Base-by-base conservation (phyloP, 164 flowering plant genomes). In the Nymphaea colorata region DNA sequence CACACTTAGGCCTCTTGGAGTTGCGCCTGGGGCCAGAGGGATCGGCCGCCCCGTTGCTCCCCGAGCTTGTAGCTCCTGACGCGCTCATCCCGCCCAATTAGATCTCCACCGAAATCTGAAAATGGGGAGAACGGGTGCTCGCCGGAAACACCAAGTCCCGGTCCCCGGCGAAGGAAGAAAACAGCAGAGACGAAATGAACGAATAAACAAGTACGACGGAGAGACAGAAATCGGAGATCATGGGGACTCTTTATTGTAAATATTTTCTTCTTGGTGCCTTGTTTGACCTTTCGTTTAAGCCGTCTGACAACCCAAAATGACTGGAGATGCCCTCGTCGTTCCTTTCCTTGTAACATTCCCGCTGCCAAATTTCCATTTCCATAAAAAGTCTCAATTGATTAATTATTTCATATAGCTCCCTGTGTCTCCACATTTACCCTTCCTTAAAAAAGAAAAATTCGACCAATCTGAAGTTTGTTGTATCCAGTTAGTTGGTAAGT, bases 1-100 rank as follows among this genome's bases (percentile, higher is more conserved):
- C 41, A 61, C 63, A 61, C 16, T 61, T 61, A 25, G 63, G 63
- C 16, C 41, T 61, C 63, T 61, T 61, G 4, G 63, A 61, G n/a
- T 61, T 61, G 16, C 41, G 18, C 63, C 63, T 16, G 15, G 62
- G 18, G 6, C 16, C 5, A n/a, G 63, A 4, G 18, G 63, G 6
- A n/a, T 61, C 63, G 36, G 12, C 36, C 12, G 63, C 12, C 16
- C 4, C 63, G 41, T 61, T 15, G 59, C 59, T 61, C 41, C 16
- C 63, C 10, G 55, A 47, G 55, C 11, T 47, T 4, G 55, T 4
- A 47, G 55, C 55, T 47, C 55, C 55, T 14, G 55, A 6, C 55
- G 11, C 55, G 55, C 55, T 47, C 55, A 47, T 47, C 55, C 55
- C 12, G 12, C 55, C 55, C 55, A 5, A 47, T 47, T 47, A 7